phyloP scores from a whole-genome alignment of 495 filamentous ascomycete genomes.

The Penicillium subrubescens region DNA sequence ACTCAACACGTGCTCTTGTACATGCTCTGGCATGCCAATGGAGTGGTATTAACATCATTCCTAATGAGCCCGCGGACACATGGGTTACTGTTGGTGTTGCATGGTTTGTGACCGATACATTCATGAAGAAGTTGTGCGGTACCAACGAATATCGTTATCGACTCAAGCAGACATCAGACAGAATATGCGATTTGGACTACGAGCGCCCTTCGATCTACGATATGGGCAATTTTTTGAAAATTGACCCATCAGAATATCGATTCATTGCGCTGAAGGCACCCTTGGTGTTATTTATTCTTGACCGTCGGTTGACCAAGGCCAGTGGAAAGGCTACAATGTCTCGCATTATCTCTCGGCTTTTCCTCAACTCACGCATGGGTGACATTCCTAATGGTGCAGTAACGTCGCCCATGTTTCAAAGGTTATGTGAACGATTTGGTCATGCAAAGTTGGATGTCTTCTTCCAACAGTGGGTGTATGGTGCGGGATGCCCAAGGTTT shows the following conservation, averaged over 20 bases:
- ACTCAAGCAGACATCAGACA: constrained; percentile 83
- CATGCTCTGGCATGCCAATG: constrained; percentile 91
- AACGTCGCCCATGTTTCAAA: constrained; percentile 72
- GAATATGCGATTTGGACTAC: constrained; percentile 77
- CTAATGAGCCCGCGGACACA: constrained; percentile 74
- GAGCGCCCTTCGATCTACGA: constrained; percentile 79
- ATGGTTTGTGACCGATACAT: constrained; percentile 90
- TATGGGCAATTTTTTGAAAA: constrained; percentile 72
- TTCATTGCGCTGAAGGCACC: constrained; percentile 93
- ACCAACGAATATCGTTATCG: constrained; percentile 93
- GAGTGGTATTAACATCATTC: constrained; percentile 86
- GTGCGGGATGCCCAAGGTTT: constrained; percentile 85
- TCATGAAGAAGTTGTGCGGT: constrained; percentile 84
- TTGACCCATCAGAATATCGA: constrained; percentile 81
- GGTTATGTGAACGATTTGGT: constrained; percentile 81
- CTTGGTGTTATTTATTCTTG: constrained; percentile 89
- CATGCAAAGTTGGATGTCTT: constrained; percentile 83
- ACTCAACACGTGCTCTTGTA: constrained; percentile 73
- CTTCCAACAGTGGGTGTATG: constrained; percentile 90
- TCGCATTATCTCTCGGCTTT: constrained; percentile 79
- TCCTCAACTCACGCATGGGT: constrained; percentile 79
- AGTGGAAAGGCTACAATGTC: constrained; percentile 80
- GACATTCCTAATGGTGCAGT: constrained; percentile 72
- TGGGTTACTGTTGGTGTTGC: constrained; percentile 93
- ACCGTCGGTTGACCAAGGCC: constrained; percentile 84